Conservation (phyloP, 352 stramenopile genomes). For the Blastocystis sp. region DNA sequence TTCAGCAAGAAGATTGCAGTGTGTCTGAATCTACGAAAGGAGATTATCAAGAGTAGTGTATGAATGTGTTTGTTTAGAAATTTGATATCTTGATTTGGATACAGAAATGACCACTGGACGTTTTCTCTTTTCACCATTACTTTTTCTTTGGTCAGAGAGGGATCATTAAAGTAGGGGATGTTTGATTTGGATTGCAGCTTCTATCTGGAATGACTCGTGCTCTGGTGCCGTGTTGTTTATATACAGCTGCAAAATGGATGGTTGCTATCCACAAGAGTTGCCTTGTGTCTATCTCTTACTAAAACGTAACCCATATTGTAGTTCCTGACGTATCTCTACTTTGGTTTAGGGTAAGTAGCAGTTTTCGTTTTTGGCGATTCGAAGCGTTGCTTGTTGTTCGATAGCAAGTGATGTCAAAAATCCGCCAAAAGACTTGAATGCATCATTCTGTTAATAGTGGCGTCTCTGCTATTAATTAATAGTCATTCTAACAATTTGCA, state of each 20-base stretch:
- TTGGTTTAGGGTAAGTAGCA: background rate
- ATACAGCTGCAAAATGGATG: conserved; percentile 19
- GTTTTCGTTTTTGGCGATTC: conserved; percentile 23
- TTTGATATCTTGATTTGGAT: background rate
- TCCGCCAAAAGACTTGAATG: conserved; percentile 26
- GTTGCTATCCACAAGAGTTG: conserved; percentile 48
- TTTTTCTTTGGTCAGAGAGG: conserved; percentile 14
- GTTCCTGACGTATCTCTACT: background rate
- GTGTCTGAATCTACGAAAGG: conserved; percentile 53
- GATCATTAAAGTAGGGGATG: background rate
- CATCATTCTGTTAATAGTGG: background rate
- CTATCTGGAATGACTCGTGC: conserved; percentile 2
- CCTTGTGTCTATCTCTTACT: conserved; percentile 59
- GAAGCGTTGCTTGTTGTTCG: conserved; percentile 25
- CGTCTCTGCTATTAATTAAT: background rate
- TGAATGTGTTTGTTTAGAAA: conserved; percentile 50
- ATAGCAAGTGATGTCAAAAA: conserved; percentile 52
- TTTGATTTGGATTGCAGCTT: background rate
- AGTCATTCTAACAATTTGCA: conserved; percentile 40
- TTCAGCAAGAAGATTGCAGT: conserved; percentile 39
- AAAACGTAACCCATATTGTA: conserved; percentile 41
- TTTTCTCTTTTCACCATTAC: background rate
- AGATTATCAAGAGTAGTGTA: conserved; percentile 57
- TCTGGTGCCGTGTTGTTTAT: background rate
- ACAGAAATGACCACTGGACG: background rate